Percentiles rank a stretch among this genome's conserved stretches.
These are phyloP conservation scores for Sanghuangporus sanghuang DNA, from an alignment of 1,284 basidiomycete species.

Conservation along the genomic window DNA sequence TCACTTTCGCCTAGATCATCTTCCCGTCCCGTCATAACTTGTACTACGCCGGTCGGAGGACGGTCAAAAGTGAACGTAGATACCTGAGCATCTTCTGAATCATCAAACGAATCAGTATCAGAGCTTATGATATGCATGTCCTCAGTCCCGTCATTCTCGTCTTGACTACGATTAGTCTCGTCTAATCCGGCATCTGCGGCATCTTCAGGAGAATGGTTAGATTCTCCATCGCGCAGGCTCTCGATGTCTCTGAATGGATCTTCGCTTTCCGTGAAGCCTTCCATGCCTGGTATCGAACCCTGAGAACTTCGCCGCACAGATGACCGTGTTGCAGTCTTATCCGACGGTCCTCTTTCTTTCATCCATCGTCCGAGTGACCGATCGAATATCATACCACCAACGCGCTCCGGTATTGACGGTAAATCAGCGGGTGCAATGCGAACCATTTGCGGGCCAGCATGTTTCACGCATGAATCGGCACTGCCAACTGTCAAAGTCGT, in stretches of 20 bases:
- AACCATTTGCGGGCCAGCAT: constrained; percentile 69
- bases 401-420: constrained; percentile 64
- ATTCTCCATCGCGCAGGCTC: constrained; percentile 63
- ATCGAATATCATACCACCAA: constrained; percentile 87
- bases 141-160: constrained; percentile 35
- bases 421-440: constrained; percentile 80
- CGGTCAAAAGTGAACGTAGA: constrained; percentile 70
- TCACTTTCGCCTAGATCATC: constrained; percentile 33
- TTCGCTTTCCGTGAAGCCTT: constrained; percentile 50
- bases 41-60: constrained; percentile 43
- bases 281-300: constrained; percentile 21
- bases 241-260: constrained; percentile 88
- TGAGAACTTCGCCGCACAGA: not conserved
- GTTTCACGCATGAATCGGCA: constrained; percentile 77
- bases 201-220: constrained; percentile 16
- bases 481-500: constrained; percentile 68
- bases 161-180: constrained; percentile 21
- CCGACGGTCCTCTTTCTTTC: constrained; percentile 41
- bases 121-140: constrained; percentile 39
- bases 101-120: constrained; percentile 28
- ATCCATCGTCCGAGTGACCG: constrained; percentile 80
- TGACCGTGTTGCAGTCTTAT: constrained; percentile 22
- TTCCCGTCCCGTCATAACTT: constrained; percentile 34
- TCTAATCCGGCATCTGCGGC: constrained; percentile 15
- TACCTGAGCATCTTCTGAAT: constrained; percentile 60